Base-by-base conservation (phyloP, 2,329 filamentous ascomycete species). In the Mollisiaceae sp. region DNA sequence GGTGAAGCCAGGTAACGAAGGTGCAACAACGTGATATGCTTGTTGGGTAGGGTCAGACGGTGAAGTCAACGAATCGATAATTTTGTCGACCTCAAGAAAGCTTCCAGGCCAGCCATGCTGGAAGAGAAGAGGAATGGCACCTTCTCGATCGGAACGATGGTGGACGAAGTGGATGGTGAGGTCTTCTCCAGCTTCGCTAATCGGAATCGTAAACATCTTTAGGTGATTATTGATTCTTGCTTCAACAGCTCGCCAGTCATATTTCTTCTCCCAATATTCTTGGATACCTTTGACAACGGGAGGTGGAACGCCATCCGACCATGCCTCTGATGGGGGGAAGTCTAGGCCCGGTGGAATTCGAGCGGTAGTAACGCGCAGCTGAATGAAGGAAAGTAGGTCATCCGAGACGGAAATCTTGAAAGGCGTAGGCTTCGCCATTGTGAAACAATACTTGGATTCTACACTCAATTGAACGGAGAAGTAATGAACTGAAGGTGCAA, bases 131-230 rank as follows among this genome's bases (percentile, higher is more conserved):
- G 80, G 80, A 24, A 80, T 76, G 8, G 79, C 78, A 27, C 80
- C 79, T 1, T 82, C 72, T 3, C 78, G 80, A 1, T 77, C 74
- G 71, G 84, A 88, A 56, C 75, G 80, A 70, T 89, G 81, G 71
- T 90, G 86, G 2, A 91, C 75, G 70, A 89, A 89, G 74, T 92
- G 89, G 3, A 91, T 81, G n/a, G 85, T 79, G 32, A 90, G 73
- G 61, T 68, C 47, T 67, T 66, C 76, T 70, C 76, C 35, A 73
- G 70, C 67, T 69, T 75, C 62, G 20, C 66, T 64, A 32, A 76
- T 70, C 0, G 68, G 71, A 4, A 75, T 66, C 0, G 72, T 75
- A 63, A 74, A 77, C 67, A 75, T 72, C 4, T 65, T 73, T 2
- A 76, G 62, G 38, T 72, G 60, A 14, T 15, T 47, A 65, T 77